A percentile compares a stretch with the other conserved stretches of the same genome.
phyloP scores from a whole-genome alignment of 2,329 filamentous ascomycete genomes.

The Monosporascus sp. region DNA sequence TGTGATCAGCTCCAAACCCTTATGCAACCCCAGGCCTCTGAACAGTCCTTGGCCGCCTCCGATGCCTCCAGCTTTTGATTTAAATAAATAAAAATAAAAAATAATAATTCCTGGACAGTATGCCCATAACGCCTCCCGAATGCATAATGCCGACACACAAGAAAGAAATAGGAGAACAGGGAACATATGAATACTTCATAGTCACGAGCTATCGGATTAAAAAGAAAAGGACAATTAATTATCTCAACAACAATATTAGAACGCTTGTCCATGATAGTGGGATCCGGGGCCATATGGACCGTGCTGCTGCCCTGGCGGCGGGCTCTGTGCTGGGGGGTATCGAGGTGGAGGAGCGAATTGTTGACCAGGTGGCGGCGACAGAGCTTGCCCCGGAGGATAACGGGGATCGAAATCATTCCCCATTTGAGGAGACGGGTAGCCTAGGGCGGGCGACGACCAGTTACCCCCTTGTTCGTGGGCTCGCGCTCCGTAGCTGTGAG shows the following conservation, averaged over 20 bases:
- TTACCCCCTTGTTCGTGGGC: conserved; percentile 28
- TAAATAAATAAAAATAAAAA: no score
- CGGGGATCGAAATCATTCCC: conserved; percentile 20
- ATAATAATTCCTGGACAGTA: neutral
- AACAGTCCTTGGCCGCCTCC: neutral
- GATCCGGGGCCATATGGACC: conserved; percentile 6
- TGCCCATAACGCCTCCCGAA: neutral
- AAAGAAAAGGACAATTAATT: no score
- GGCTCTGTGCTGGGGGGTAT: conserved; percentile 13
- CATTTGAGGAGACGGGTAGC: conserved; percentile 21
- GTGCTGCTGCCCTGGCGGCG: conserved; percentile 11
- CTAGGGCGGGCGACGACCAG: conserved; percentile 22
- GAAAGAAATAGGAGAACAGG: neutral
- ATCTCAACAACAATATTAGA: conserved; percentile 10
- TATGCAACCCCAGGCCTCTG: neutral
- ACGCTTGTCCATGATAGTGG: conserved; percentile 25
- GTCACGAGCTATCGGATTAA: neutral
- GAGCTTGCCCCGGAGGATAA: conserved; percentile 17
- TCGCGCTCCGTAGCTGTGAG: conserved; percentile 22
- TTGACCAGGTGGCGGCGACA: conserved; percentile 15
- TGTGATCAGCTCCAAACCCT: no score
- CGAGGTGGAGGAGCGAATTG: conserved; percentile 13
- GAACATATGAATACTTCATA: neutral
- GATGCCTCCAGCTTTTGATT: neutral
- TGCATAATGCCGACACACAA: neutral